Conservation (phyloP, 192 early-diverging fungal species). For the Rhizoclosmatium sp. region DNA sequence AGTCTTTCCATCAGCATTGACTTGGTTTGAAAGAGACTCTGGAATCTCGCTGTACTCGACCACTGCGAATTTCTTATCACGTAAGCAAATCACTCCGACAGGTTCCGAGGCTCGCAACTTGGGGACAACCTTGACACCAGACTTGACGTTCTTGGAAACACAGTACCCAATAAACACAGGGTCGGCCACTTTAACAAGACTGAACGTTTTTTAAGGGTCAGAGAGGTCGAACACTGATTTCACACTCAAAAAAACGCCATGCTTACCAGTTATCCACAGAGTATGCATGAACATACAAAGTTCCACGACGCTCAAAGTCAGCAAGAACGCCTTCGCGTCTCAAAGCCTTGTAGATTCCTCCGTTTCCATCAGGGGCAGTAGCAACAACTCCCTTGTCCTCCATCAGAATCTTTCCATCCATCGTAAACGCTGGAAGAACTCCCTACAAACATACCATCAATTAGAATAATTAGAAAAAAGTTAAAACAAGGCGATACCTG, state of each 20-base stretch:
- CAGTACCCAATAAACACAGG: conserved; percentile 96
- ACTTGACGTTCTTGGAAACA: conserved; percentile 85
- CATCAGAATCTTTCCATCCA: conserved; percentile 94
- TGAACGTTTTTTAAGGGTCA: not conserved
- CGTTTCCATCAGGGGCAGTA: conserved; percentile 73
- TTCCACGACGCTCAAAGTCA: conserved; percentile 80
- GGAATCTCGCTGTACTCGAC: conserved; percentile 98
- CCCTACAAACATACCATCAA: conserved; percentile 39
- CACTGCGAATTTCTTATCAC: conserved; percentile 82
- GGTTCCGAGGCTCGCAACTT: conserved; percentile 86
- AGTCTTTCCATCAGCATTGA: conserved; percentile 68
- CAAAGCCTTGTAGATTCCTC: conserved; percentile 96
- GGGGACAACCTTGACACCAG: conserved; percentile 94
- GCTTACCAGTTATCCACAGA: conserved; percentile 94
- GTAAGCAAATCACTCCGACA: conserved; percentile 94
- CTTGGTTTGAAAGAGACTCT: conserved; percentile 69
- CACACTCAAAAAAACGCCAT: not conserved
- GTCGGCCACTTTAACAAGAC: conserved; percentile 92
- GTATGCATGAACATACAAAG: conserved; percentile 92
- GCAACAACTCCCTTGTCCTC: conserved; percentile 70
- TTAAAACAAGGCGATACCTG: conserved; percentile 51
- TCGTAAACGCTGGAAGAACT: conserved; percentile 89
- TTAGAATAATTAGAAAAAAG: not conserved
- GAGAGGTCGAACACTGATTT: not conserved
- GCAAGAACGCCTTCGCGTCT: conserved; percentile 80